Conservation (phyloP, 1,284 basidiomycete genomes). For the Apiotrichum akiyoshidainum region DNA sequence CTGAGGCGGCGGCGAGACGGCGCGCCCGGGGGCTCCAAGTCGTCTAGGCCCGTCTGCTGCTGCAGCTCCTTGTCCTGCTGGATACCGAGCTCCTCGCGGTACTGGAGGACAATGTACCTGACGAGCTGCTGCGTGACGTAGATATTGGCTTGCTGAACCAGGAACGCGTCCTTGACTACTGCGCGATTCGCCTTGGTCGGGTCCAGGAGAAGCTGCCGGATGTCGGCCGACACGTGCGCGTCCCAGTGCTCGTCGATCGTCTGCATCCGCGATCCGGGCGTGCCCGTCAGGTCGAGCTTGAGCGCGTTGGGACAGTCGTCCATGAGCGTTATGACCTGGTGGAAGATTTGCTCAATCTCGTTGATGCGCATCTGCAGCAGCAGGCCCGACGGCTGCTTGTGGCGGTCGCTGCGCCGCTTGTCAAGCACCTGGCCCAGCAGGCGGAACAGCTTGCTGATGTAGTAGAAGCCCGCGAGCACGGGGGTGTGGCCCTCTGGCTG, state of each 20-base stretch:
- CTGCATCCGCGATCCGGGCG: slow-evolving; percentile 15
- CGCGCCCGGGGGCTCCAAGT: slow-evolving; percentile 28
- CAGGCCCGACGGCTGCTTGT: slow-evolving; percentile 35
- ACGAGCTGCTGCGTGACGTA: slow-evolving; percentile 89
- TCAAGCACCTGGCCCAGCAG: slow-evolving; percentile 39
- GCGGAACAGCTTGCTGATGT: slow-evolving; percentile 72
- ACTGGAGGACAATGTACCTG: slow-evolving; percentile 82
- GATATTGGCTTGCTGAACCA: slow-evolving; percentile 82
- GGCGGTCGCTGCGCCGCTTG: slow-evolving; percentile 37
- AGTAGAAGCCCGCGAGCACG: slow-evolving; percentile 77
- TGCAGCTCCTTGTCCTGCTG: slow-evolving; percentile 51
- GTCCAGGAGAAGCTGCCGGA: slow-evolving; percentile 83
- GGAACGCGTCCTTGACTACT: slow-evolving; percentile 76
- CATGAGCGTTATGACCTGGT: slow-evolving; percentile 43
- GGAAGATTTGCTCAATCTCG: slow-evolving; percentile 41
- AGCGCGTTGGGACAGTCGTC: slow-evolving; percentile 42
- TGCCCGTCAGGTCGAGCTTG: slow-evolving; percentile 27
- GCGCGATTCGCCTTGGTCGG: slow-evolving; percentile 70
- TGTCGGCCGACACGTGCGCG: slow-evolving; percentile 63
- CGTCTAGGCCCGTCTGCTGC: slow-evolving; percentile 1
- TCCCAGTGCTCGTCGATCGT: slow-evolving; percentile 41
- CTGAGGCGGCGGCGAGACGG: slow-evolving; percentile 59
- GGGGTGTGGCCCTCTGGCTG: slow-evolving; percentile 79
- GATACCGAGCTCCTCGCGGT: slow-evolving; percentile 68
- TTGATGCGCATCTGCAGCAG: slow-evolving; percentile 39